Conservation (phyloP, 2,329 filamentous ascomycete genomes). For the Tolypocladium tundrense region DNA sequence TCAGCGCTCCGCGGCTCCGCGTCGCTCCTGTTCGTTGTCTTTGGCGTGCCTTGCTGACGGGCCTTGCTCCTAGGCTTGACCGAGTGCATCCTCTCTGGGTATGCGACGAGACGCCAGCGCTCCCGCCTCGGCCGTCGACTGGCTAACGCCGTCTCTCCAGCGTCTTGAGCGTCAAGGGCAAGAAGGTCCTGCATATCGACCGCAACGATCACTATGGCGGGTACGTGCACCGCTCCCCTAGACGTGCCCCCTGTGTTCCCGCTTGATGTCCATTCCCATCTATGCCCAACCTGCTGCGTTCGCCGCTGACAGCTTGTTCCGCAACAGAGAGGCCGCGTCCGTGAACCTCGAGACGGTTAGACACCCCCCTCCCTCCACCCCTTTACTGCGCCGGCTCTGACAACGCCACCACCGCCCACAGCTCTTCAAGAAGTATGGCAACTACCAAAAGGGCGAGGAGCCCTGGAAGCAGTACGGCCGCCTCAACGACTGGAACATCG, state of each 20-base stretch:
- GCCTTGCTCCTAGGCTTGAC: constrained; percentile 62
- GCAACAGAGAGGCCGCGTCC: constrained; percentile 70
- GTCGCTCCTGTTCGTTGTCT: background rate
- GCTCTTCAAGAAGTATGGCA: constrained; percentile 97
- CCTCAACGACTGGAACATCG: constrained; percentile 98
- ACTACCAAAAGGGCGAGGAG: constrained; percentile 67
- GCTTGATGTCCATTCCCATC: background rate
- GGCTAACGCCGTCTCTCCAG: constrained; percentile 32
- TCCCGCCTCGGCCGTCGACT: background rate
- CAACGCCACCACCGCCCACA: constrained; percentile 21
- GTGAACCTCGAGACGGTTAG: constrained; percentile 88
- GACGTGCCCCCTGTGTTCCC: background rate
- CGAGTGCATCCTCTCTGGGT: constrained; percentile 98
- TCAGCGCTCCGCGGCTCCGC: background rate
- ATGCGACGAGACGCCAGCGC: constrained; percentile 21
- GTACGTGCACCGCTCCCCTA: constrained; percentile 39
- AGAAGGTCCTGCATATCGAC: constrained; percentile 98
- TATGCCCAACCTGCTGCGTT: background rate
- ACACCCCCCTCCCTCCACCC: constrained; percentile 13
- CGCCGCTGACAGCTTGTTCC: constrained; percentile 5
- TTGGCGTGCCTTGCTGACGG: constrained; percentile 8
- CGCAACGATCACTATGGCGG: constrained; percentile 97
- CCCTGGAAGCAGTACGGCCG: constrained; percentile 98
- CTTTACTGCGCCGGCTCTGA: constrained; percentile 8
- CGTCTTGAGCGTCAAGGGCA: constrained; percentile 94